Base-by-base conservation (phyloP, 768 basidiomycete genomes). In the Antrodiella citrinella region DNA sequence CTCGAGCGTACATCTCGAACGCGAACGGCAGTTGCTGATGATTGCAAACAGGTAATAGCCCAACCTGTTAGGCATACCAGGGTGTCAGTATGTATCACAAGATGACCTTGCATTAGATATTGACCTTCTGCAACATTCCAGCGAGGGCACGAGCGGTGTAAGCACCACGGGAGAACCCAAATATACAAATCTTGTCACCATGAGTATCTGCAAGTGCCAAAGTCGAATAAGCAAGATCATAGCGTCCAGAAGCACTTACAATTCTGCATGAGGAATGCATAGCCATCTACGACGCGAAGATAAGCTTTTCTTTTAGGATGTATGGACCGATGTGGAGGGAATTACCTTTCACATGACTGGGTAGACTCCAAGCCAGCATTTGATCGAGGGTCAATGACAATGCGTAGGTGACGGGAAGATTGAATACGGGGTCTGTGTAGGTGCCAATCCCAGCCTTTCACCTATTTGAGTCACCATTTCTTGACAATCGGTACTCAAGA, bases 251-350 rank as follows among this genome's bases (percentile, higher is more conserved):
- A n/a, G n/a, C 20, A 18, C 73, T 19, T 54, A 77, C 78, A 86
- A 51, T 82, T 82, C 56, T 85, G 75, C 84, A 85, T 85, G 50
- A 86, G 65, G 62, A 86, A 86, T 54, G 80, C 80, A 49, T 86
- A 86, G 1, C 84, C 84, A 43, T 19, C 38, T n/a, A 35, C 42
- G 1, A 75, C 83, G 13, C 81, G 49, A 71, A 81, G 80, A 55
- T 69, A 67, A 52, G 83, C n/a, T n/a, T n/a, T n/a, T n/a, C n/a
- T n/a, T n/a, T n/a, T n/a, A n/a, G n/a, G n/a, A n/a, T n/a, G n/a
- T n/a, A n/a, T n/a, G n/a, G n/a, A n/a, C n/a, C n/a, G n/a, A n/a
- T n/a, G n/a, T n/a, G n/a, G n/a, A 15, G 30, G 30, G 30, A 35
- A 5, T 7, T 35, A 35, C 30, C 30, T 35, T 35, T 35, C 30